These are phyloP conservation scores for Rhytidhysteron rufulum DNA, from an alignment of 2,329 filamentous ascomycete species.

Conservation along the genomic window DNA sequence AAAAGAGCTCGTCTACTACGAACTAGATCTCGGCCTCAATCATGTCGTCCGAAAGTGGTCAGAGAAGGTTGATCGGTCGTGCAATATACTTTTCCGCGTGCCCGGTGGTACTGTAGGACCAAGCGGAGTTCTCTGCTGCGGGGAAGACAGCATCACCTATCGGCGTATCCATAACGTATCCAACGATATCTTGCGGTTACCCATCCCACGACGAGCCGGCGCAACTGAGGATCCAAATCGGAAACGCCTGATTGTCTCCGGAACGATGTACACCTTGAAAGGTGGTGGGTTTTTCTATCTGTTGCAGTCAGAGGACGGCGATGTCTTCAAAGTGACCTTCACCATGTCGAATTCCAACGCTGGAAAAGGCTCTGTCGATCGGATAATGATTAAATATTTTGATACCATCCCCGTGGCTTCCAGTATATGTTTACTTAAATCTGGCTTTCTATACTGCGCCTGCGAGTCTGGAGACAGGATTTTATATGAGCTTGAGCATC, in stretches of 20 bases:
- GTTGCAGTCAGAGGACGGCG: conserved; percentile 93
- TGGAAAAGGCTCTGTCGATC: conserved; percentile 64
- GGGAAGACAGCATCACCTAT: conserved; percentile 92
- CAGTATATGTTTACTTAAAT: conserved; percentile 88
- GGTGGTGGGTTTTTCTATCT: conserved; percentile 92
- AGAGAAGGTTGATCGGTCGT: conserved; percentile 84
- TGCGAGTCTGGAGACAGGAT: conserved; percentile 90
- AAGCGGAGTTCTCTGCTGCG: conserved; percentile 91
- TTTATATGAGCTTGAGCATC: conserved; percentile 95
- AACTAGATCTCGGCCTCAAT: conserved; percentile 92
- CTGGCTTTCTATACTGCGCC: conserved; percentile 89
- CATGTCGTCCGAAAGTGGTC: conserved; percentile 97
- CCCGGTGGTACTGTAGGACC: conserved; percentile 91
- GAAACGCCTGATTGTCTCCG: conserved; percentile 80
- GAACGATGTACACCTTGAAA: conserved; percentile 97
- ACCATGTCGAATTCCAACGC: conserved; percentile 63
- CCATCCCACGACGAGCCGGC: conserved; percentile 82
- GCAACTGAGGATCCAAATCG: conserved; percentile 88
- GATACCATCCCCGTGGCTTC: conserved; percentile 89
- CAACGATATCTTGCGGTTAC: conserved; percentile 80
- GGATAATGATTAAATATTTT: conserved; percentile 94
- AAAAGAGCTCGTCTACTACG: conserved; percentile 93
- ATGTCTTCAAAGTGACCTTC: conserved; percentile 93
- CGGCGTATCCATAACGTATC: conserved; percentile 72
- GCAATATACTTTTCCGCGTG: conserved; percentile 89